phyloP scores from a whole-genome alignment of 129 eudicot species.

The Kitagawia praeruptora region DNA sequence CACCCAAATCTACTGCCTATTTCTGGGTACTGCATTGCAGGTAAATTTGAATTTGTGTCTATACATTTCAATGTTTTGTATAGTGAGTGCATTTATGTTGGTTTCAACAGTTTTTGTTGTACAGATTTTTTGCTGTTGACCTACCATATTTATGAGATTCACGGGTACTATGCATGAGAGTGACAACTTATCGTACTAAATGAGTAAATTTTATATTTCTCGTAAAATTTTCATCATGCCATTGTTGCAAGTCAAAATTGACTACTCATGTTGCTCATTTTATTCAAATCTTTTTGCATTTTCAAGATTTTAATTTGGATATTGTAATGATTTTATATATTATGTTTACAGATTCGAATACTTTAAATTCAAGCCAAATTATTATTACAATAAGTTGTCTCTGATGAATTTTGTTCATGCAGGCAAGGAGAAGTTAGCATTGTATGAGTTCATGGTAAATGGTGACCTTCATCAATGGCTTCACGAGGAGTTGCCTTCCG shows the following conservation, averaged over 20 bases:
- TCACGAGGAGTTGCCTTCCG: slow-evolving; percentile 87
- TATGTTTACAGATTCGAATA: neutral
- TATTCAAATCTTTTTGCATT: neutral
- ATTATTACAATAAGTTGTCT: too few species aligned
- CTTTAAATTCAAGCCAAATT: neutral
- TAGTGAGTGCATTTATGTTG: neutral
- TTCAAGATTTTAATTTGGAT: neutral
- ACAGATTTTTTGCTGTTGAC: slow-evolving; percentile 5
- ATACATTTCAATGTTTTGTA: neutral
- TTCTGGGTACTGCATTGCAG: slow-evolving; percentile 95
- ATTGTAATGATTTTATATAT: too few species aligned
- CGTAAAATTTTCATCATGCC: neutral
- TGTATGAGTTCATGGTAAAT: slow-evolving; percentile 78
- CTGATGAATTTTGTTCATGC: neutral
- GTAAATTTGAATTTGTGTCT: slow-evolving; percentile 22
- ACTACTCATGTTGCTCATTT: neutral
- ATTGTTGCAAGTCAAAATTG: neutral
- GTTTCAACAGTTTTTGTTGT: neutral
- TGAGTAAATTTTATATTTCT: neutral
- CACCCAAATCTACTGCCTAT: slow-evolving; percentile 84
- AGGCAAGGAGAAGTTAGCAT: slow-evolving; percentile 81
- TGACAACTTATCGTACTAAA: neutral
- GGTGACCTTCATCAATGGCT: slow-evolving; percentile 97
- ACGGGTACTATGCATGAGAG: slow-evolving; percentile 16
- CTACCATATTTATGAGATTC: slow-evolving; percentile 26